Evolutionary conservation across 2,329 filamentous ascomycete genomes (phyloP), one percentile per base, ranked within the genome.

Genomic region (Mariannaea sp.): DNA sequence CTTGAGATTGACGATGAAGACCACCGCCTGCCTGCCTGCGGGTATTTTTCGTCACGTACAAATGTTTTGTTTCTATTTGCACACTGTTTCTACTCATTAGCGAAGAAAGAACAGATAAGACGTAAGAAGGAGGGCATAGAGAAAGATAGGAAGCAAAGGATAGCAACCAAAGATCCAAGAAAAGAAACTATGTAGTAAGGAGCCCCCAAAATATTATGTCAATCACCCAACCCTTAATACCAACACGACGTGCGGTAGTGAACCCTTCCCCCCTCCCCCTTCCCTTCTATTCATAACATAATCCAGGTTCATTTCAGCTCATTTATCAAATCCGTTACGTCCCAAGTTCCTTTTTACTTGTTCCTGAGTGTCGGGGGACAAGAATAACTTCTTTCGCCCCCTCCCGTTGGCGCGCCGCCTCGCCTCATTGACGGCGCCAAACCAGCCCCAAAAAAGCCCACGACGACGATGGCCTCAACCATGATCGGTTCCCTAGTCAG

Each of bases 1-100:
- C 42, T 53, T 53, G 61, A 57, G 56, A 58, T 58, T 12, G 47
- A 63, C 46, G 51, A 57, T 13, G 20, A 49, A 36, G 46, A 62
- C 45, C 30, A 29, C n/a, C n/a, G n/a, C n/a, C n/a, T n/a, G n/a
- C n/a, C n/a, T n/a, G n/a, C 42, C 35, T 40, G 26, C 35, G 49
- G 20, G 56, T 54, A 45, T 59, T 58, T 54, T 43, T 58, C 50
- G 60, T 59, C 55, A 55, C 52, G 47, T 48, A 30, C 35, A n/a
- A n/a, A n/a, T n/a, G n/a, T n/a, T n/a, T 24, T 24, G 22, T 8
- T 24, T 5, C 5, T 24, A 24, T 24, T 24, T 24, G 22, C 22
- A 24, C 29, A 32, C 13, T 32, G 29, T 48, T 47, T 33, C 51
- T 53, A 54, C 48, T 49, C 50, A 51, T 22, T 56, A 44, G 56